Evolutionary conservation across 1,284 basidiomycete species (phyloP), one percentile per base, ranked within the genome.

Genomic region (Moesziomyces parantarcticus): DNA sequence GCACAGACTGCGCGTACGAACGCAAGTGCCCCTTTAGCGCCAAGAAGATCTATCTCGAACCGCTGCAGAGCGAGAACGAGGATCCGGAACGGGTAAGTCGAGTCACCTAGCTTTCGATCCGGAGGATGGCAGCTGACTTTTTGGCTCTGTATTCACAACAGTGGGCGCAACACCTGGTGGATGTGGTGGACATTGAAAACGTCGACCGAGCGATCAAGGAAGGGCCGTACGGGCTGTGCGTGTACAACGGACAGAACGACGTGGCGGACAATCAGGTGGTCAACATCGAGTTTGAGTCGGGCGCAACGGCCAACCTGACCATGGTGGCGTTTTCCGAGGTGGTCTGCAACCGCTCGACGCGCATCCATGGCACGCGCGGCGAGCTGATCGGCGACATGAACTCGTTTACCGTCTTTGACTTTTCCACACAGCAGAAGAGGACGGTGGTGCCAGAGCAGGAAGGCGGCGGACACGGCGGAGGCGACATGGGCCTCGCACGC

Each of bases 231-330:
- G 64, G 64, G 8, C 50, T 67, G 18, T 67, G 64, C 46, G 64
- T 67, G 1, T 67, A 67, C 53, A 67, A 67, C 46, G 64, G 64
- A 10, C 64, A 67, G 53, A 67, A 67, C 50, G 64, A 67, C 43
- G 64, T 67, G 6, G 53, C 46, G 1, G 64, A 67, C 50, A 67
- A 67, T 22, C 64, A 67, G 23, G 64, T 67, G 58, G 64, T 67
- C 53, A 67, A 67, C 58, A 61, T 67, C 47, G 64, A 67, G 36
- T 67, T 67, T 41, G 58, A 67, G 23, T 53, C 53, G 1, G 64
- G 64, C 11, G 64, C 64, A 2, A 67, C 64, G 20, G 64, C 64
- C 44, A 60, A 44, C 54, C 56, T 67, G 43, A 67, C 64, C 53
- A 67, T 67, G 64, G 50, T 61, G 5, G 64, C 64, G 3, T 67